A percentile compares a stretch with the other conserved stretches of the same genome.
phyloP scores from a whole-genome alignment of 345 rosid genomes.

The Jatropha curcas region DNA sequence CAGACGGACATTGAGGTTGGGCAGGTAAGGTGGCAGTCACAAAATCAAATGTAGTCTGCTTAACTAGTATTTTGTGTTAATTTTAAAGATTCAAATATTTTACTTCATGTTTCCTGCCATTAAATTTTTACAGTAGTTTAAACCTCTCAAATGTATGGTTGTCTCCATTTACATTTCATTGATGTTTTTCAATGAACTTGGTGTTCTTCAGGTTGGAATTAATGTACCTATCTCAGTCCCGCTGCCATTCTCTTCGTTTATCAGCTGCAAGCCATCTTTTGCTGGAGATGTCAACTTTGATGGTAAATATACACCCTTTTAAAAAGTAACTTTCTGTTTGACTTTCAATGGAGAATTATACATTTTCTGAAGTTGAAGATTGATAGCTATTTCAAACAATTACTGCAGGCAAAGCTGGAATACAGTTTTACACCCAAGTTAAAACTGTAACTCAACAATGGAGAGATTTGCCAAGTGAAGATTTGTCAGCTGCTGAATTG shows the following conservation, averaged over 20 bases:
- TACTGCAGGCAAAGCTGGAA: conserved; percentile 52
- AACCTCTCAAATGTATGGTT: background rate
- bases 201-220: conserved; percentile 50
- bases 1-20: conserved; percentile 29
- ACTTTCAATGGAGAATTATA: background rate
- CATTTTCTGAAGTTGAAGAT: background rate
- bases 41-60: background rate
- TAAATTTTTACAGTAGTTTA: background rate
- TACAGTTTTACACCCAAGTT: conserved; percentile 54
- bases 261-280: conserved; percentile 46
- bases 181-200: conserved; percentile 15
- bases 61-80: background rate
- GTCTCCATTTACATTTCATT: background rate
- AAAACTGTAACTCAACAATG: conserved; percentile 60
- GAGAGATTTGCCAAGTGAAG: conserved; percentile 35
- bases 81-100: background rate
- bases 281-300: conserved; percentile 49
- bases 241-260: conserved; percentile 43
- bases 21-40: conserved; percentile 19
- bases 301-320: conserved; percentile 34
- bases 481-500: conserved; percentile 13
- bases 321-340: background rate
- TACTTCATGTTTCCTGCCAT: background rate
- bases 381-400: no score
- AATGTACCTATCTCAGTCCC: conserved; percentile 51